Percentiles rank a stretch among this genome's conserved stretches.
These are phyloP conservation scores for Colletotrichum acutatum DNA, from an alignment of 2,329 filamentous ascomycete genomes.

Conservation along the genomic window DNA sequence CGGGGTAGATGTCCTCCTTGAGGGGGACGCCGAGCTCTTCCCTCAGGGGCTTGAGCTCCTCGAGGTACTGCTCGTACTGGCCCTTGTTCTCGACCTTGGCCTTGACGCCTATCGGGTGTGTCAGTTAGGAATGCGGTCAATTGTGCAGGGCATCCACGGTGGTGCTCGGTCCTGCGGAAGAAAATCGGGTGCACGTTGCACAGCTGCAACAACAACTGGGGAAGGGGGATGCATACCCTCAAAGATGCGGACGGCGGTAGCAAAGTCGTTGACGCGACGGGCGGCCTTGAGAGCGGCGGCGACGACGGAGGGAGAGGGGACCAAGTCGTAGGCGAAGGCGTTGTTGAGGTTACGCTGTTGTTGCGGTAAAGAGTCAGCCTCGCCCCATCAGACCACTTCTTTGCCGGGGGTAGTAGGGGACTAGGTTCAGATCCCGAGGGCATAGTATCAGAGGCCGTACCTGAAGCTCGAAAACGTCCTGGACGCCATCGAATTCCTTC, in stretches of 20 bases:
- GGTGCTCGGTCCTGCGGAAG: constrained; percentile 4
- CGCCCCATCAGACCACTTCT: constrained; percentile 39
- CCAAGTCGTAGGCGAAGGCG: constrained; percentile 99
- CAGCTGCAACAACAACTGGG: background rate
- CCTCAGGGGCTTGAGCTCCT: constrained; percentile 90
- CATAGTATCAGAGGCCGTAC: constrained; percentile 58
- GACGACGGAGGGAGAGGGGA: constrained; percentile 92
- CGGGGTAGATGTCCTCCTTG: constrained; percentile 93
- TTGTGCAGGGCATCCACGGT: background rate
- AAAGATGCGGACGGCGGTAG: constrained; percentile 97
- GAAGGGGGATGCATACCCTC: constrained; percentile 76
- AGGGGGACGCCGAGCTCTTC: constrained; percentile 93
- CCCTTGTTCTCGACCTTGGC: constrained; percentile 99
- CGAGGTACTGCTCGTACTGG: constrained; percentile 96
- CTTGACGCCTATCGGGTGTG: constrained; percentile 80
- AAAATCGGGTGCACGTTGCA: background rate
- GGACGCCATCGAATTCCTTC: constrained; percentile 97
- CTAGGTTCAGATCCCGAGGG: constrained; percentile 26
- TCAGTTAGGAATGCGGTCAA: background rate
- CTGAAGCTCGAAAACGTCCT: constrained; percentile 99
- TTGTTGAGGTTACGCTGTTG: constrained; percentile 93
- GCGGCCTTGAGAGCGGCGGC: constrained; percentile 92
- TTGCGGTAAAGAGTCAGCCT: constrained; percentile 27
- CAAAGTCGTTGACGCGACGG: constrained; percentile 97
- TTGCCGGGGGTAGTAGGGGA: constrained; percentile 9